These are phyloP conservation scores for Lasiosphaeris hirsuta DNA, from an alignment of 495 filamentous ascomycete genomes.

Conservation along the genomic window DNA sequence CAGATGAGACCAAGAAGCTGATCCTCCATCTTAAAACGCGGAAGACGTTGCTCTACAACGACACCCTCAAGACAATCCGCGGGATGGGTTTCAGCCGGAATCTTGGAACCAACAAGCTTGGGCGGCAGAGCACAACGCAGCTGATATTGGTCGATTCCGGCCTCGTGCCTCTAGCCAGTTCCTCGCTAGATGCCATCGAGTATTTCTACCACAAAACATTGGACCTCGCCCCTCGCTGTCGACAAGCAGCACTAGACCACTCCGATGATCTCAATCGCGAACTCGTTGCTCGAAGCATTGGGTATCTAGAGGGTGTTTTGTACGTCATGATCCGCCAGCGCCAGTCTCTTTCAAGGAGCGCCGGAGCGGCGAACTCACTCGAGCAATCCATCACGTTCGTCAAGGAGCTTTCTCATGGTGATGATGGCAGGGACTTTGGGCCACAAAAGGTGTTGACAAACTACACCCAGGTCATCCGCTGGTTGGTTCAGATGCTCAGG, in stretches of 20 bases:
- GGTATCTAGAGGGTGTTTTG: conserved; percentile 78
- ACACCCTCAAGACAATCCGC: conserved; percentile 74
- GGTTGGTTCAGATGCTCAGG: conserved; percentile 42
- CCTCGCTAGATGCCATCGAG: conserved; percentile 46
- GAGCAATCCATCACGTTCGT: conserved; percentile 18
- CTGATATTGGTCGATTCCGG: conserved; percentile 54
- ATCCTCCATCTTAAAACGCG: conserved; percentile 84
- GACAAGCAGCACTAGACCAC: conserved; percentile 63
- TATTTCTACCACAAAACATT: conserved; percentile 75
- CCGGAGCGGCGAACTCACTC: conserved; percentile 22
- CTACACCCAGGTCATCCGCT: conserved; percentile 32
- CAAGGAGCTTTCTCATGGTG: conserved; percentile 24
- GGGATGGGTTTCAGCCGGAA: conserved; percentile 88
- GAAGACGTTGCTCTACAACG: conserved; percentile 88
- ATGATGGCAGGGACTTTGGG: conserved; percentile 15
- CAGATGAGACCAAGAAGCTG: conserved; percentile 73
- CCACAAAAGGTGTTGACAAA: conserved; percentile 23
- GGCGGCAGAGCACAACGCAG: conserved; percentile 66
- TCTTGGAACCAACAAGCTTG: conserved; percentile 62
- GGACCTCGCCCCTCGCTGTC: conserved; percentile 63
- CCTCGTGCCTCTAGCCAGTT: conserved; percentile 14
- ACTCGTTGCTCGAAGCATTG: conserved; percentile 72
- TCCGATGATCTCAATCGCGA: conserved; percentile 77
- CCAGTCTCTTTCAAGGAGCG: conserved; percentile 36
- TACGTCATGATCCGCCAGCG: conserved; percentile 67